Evolutionary conservation across 345 rosid genomes (phyloP).

Genomic region (Carallia pectinifolia): DNA sequence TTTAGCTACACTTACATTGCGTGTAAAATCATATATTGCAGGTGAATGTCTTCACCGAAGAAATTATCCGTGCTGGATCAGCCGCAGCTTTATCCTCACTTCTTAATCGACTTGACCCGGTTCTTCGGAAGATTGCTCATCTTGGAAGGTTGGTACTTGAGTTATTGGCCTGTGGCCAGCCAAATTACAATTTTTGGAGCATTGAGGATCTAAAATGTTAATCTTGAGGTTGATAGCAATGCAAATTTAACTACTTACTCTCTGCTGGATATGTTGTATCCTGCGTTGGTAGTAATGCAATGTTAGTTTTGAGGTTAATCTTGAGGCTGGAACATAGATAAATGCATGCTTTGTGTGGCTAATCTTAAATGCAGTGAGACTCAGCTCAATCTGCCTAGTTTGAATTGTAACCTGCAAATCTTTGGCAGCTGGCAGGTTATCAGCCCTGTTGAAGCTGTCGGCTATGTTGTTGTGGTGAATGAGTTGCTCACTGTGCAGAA

Average conservation of each 20-base stretch:
- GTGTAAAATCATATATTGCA: conserved; percentile 31
- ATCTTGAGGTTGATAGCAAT: too few species aligned
- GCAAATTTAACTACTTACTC: too few species aligned
- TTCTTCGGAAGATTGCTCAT: conserved; percentile 88
- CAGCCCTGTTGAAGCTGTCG: conserved; percentile 87
- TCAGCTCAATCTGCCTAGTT: conserved; percentile 5
- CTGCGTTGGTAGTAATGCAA: too few species aligned
- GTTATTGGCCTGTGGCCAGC: neutral
- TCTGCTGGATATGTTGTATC: too few species aligned
- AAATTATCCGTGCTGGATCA: conserved; percentile 95
- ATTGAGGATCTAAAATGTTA: neutral
- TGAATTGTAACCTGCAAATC: conserved; percentile 24
- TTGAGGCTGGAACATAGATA: too few species aligned
- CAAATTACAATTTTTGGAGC: conserved; percentile 3
- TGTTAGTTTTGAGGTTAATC: too few species aligned
- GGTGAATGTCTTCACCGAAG: conserved; percentile 92
- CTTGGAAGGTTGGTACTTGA: conserved; percentile 77
- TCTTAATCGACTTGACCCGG: conserved; percentile 90
- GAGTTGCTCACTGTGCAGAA: conserved; percentile 86
- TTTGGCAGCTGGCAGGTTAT: conserved; percentile 97
- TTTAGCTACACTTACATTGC: conserved; percentile 6
- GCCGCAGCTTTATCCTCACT: conserved; percentile 86
- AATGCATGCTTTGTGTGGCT: too few species aligned
- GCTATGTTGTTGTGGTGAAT: conserved; percentile 78
- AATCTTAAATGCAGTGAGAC: too few species aligned